phyloP scores from a whole-genome alignment of 2,329 filamentous ascomycete species.

The Acrocalymma vagum region DNA sequence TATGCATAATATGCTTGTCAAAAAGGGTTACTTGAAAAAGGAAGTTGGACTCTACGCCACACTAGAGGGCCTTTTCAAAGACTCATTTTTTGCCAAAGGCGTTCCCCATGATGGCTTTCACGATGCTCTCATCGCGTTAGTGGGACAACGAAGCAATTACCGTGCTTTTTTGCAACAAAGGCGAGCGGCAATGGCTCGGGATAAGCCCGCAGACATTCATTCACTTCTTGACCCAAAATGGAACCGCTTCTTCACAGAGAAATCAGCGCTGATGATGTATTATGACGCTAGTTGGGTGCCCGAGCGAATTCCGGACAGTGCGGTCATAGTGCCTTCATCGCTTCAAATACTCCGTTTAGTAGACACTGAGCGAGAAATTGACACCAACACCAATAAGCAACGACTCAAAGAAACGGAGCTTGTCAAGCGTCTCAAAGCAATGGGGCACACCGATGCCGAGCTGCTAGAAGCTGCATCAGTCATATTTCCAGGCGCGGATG shows the following conservation, averaged over 20 bases:
- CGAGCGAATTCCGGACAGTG: conserved; percentile 21
- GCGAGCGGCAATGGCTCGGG: conserved; percentile 12
- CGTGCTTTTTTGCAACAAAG: conserved; percentile 6
- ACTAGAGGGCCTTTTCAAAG: conserved; percentile 26
- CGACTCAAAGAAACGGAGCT: conserved; percentile 20
- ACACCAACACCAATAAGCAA: conserved; percentile 11
- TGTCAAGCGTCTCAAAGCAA: conserved; percentile 16
- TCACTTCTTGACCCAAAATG: conserved; percentile 16
- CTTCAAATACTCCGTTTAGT: conserved; percentile 16
- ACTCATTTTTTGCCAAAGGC: conserved; percentile 21
- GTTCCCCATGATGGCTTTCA: conserved; percentile 11
- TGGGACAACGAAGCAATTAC: conserved; percentile 3
- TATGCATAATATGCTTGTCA: conserved; percentile 59
- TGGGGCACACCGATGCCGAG: conserved; percentile 11
- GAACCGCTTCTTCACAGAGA: conserved; percentile 17
- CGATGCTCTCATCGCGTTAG: conserved; percentile 7
- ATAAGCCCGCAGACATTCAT: conserved; percentile 13
- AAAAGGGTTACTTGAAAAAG: conserved; percentile 49
- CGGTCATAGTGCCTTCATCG: conserved; percentile 15
- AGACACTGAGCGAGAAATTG: conserved; percentile 9
- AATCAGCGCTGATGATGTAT: conserved; percentile 21
- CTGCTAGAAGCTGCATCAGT: conserved; percentile 17
- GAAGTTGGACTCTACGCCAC: conserved; percentile 43
- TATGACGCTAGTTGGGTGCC: conserved; percentile 23
- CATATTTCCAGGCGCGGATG: neutral